Conservation (phyloP, 345 rosid genomes). For the Acer campestre region DNA sequence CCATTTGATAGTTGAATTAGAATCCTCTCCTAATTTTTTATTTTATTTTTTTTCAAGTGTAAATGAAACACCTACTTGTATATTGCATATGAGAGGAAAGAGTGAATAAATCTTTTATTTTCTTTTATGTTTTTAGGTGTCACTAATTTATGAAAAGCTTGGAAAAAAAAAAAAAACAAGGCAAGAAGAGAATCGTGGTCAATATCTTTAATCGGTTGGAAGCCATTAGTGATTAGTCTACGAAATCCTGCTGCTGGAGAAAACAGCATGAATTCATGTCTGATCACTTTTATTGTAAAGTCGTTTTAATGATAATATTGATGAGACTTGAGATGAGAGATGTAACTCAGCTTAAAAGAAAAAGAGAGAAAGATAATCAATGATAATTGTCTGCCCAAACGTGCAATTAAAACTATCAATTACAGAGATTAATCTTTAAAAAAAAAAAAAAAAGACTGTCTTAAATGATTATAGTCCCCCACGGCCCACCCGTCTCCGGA, state of each 20-base stretch:
- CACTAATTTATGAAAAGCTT: too few species aligned
- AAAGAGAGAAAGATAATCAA: constrained; percentile 9
- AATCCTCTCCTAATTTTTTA: too few species aligned
- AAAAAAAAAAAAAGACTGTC: constrained; percentile 16
- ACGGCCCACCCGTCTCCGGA: constrained; percentile 11
- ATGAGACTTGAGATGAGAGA: not conserved
- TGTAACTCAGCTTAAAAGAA: constrained; percentile 9
- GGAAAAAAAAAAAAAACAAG: too few species aligned
- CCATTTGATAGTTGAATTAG: too few species aligned
- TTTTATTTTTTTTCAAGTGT: too few species aligned
- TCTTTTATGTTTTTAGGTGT: too few species aligned
- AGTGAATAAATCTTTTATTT: too few species aligned
- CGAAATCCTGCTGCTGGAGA: too few species aligned
- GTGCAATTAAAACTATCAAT: constrained; percentile 8
- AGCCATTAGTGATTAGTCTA: not conserved
- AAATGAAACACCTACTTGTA: too few species aligned
- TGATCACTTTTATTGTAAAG: not conserved
- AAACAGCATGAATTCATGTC: not conserved
- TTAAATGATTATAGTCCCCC: constrained; percentile 14
- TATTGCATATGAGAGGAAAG: too few species aligned
- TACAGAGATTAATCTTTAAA: not conserved
- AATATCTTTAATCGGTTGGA: too few species aligned
- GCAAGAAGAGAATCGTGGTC: too few species aligned
- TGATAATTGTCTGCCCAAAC: constrained; percentile 19
- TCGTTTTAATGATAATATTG: not conserved